A percentile compares a stretch with the other conserved stretches of the same genome.
Conservation (phyloP, 2,329 filamentous ascomycete genomes). For the Westerdykella aurantiaca region DNA sequence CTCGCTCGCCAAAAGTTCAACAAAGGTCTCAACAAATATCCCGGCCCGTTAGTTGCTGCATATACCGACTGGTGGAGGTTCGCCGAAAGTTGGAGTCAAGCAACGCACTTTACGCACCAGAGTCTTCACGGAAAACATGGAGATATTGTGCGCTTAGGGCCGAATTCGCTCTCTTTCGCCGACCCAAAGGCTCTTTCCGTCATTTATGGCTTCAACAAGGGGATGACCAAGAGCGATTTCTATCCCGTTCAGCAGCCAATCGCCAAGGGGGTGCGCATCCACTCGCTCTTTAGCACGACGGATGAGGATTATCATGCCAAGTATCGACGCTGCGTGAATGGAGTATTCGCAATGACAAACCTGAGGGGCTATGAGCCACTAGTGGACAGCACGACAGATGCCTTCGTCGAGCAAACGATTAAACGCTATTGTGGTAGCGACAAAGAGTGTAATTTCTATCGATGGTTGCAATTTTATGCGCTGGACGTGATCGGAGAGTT, state of each 20-base stretch:
- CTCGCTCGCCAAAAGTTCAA: no score
- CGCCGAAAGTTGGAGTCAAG: slow-evolving; percentile 56
- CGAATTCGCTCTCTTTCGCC: no score
- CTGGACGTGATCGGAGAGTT: slow-evolving; percentile 39
- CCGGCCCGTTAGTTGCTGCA: slow-evolving; percentile 62
- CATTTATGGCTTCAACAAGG: no score
- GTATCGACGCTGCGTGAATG: slow-evolving; percentile 32
- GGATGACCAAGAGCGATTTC: no score
- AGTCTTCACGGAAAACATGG: no score
- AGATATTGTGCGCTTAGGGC: no score
- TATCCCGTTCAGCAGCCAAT: slow-evolving; percentile 23
- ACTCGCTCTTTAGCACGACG: slow-evolving; percentile 34
- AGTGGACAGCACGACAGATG: slow-evolving; percentile 17
- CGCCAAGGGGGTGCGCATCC: slow-evolving; percentile 13
- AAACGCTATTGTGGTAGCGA: slow-evolving; percentile 4
- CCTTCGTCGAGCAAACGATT: slow-evolving; percentile 14
- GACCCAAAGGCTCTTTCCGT: no score
- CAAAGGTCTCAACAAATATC: slow-evolving; percentile 58
- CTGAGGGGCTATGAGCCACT: slow-evolving; percentile 21
- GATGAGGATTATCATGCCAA: slow-evolving; percentile 38
- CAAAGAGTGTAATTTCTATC: slow-evolving; percentile 12
- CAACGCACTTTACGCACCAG: slow-evolving; percentile 50
- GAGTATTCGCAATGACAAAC: slow-evolving; percentile 38
- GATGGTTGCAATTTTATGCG: slow-evolving; percentile 34
- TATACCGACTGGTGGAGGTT: slow-evolving; percentile 67